Conservation (phyloP, 768 basidiomycete genomes). For the Mycena capillaripes region DNA sequence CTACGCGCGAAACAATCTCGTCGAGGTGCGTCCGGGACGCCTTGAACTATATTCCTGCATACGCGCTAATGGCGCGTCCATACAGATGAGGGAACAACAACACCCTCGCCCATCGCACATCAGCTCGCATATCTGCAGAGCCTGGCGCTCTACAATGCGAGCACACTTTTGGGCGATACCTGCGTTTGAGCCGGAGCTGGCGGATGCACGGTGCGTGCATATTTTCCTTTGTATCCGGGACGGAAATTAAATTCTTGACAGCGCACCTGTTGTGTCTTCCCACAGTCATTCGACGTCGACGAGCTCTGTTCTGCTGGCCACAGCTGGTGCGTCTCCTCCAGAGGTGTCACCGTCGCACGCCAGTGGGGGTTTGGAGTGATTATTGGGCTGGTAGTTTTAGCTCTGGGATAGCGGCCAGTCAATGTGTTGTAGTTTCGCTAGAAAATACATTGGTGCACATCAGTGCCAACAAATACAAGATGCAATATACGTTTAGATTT, state of each 20-base stretch:
- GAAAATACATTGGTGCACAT: constrained; percentile 17
- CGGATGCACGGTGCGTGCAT: background rate
- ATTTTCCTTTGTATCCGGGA: no score
- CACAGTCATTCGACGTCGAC: no score
- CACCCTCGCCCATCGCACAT: constrained; percentile 4
- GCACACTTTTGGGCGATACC: constrained; percentile 24
- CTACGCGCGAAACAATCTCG: no score
- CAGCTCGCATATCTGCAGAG: constrained; percentile 16
- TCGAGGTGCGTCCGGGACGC: background rate
- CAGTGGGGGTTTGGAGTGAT: background rate
- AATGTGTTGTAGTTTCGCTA: background rate
- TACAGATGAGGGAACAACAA: constrained; percentile 1
- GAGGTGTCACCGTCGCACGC: no score
- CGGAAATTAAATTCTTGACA: no score
- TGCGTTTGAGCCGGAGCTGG: background rate
- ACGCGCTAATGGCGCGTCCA: background rate
- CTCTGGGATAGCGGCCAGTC: background rate
- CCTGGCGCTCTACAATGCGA: constrained; percentile 2
- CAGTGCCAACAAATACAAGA: constrained; percentile 8
- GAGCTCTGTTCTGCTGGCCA: background rate
- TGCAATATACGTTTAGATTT: constrained; percentile 11
- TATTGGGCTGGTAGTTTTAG: background rate
- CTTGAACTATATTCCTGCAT: background rate
- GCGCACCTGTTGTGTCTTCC: no score
- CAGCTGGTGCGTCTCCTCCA: background rate